Evolutionary conservation across 257 asterid genomes (phyloP).

Genomic region (Fraxinus americana): DNA sequence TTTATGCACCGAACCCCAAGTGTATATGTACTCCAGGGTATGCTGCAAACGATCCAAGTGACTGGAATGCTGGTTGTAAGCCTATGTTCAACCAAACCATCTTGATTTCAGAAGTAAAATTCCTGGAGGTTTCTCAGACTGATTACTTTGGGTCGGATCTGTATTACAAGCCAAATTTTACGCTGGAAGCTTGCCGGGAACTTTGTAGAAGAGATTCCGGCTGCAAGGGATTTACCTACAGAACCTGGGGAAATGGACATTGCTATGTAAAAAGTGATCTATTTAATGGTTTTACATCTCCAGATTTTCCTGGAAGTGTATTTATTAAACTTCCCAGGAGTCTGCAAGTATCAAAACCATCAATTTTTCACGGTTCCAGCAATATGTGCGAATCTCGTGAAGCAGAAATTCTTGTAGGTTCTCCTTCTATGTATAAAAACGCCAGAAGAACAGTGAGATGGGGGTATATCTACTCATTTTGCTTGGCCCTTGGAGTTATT

Average conservation of each 20-base stretch:
- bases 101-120: slow-evolving; percentile 15
- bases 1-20: slow-evolving; percentile 15
- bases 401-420: neutral
- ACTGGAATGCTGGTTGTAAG: slow-evolving; percentile 40
- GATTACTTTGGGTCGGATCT: slow-evolving; percentile 45
- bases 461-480: neutral
- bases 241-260: slow-evolving; percentile 24
- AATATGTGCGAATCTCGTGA: neutral
- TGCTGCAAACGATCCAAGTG: slow-evolving; percentile 19
- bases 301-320: slow-evolving; percentile 2
- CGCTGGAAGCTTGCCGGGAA: slow-evolving; percentile 33
- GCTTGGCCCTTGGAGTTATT: slow-evolving; percentile 12
- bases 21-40: slow-evolving; percentile 42
- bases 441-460: neutral
- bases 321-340: slow-evolving; percentile 15
- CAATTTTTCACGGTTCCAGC: slow-evolving; percentile 2
- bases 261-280: slow-evolving; percentile 13
- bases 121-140: slow-evolving; percentile 26
- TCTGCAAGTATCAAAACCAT: slow-evolving; percentile 1
- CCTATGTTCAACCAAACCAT: slow-evolving; percentile 15
- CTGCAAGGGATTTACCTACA: slow-evolving; percentile 36
- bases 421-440: neutral
- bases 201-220: slow-evolving; percentile 8
- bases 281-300: slow-evolving; percentile 13
- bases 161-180: neutral